A percentile compares a stretch with the other conserved stretches of the same genome.
These are phyloP conservation scores for Mycena indigotica DNA, from an alignment of 768 basidiomycete species.

Conservation along the genomic window DNA sequence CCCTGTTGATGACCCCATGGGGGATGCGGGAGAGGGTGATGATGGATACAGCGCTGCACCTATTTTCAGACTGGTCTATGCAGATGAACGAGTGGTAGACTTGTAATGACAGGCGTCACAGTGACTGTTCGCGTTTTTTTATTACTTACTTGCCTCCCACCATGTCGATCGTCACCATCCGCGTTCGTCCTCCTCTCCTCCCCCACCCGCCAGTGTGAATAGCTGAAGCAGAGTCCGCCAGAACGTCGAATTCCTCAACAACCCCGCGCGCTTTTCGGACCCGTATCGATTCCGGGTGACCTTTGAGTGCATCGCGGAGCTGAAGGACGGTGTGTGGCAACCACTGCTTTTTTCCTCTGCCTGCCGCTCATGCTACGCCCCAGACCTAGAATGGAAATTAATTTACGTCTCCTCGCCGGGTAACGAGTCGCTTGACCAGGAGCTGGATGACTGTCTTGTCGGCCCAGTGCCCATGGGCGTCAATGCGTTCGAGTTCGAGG, in stretches of 20 bases:
- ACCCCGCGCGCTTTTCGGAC: constrained; percentile 90
- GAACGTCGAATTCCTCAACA: constrained; percentile 91
- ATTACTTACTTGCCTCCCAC: constrained; percentile 2
- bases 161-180: constrained; percentile 74
- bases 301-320: constrained; percentile 92
- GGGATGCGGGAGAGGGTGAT: too few relatives aligned
- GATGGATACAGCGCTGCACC: too few relatives aligned
- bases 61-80: too few relatives aligned
- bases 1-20: too few relatives aligned
- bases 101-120: background rate
- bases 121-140: background rate
- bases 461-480: constrained; percentile 96
- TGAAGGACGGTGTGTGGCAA: constrained; percentile 73
- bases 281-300: constrained; percentile 92
- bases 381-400: constrained; percentile 97
- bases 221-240: constrained; percentile 28
- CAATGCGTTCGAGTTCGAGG: constrained; percentile 97
- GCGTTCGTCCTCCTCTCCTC: constrained; percentile 43
- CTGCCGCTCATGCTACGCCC: background rate
- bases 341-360: background rate
- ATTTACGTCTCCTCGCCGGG: constrained; percentile 96
- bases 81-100: too few relatives aligned
- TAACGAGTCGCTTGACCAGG: constrained; percentile 90
- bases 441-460: constrained; percentile 96
- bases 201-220: background rate